phyloP scores from a whole-genome alignment of 306 rosid species.

The Vigna trinervia region DNA sequence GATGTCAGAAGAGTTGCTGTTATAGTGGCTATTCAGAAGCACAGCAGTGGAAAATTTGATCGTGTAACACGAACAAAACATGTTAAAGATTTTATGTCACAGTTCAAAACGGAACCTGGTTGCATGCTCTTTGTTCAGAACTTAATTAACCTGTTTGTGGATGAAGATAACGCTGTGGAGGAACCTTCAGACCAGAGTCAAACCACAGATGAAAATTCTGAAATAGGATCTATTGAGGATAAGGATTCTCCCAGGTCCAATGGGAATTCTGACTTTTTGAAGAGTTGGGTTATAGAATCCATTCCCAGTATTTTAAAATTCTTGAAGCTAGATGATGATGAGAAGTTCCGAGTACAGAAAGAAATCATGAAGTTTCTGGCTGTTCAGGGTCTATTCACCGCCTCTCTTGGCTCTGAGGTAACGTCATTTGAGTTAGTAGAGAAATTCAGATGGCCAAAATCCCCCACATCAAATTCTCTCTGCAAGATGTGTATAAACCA shows the following conservation, averaged over 20 bases:
- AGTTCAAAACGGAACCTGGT: slow-evolving; percentile 80
- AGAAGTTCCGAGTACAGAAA: slow-evolving; percentile 72
- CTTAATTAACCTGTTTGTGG: slow-evolving; percentile 77
- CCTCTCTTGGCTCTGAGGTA: slow-evolving; percentile 92
- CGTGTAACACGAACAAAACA: slow-evolving; percentile 66
- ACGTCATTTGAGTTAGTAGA: slow-evolving; percentile 92
- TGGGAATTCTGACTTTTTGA: slow-evolving; percentile 79
- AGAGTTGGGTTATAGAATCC: slow-evolving; percentile 92
- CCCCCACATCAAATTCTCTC: slow-evolving; percentile 80
- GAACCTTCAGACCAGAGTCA: slow-evolving; percentile 99
- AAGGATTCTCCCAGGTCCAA: slow-evolving; percentile 65
- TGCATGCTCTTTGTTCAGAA: slow-evolving; percentile 89
- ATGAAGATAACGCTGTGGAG: slow-evolving; percentile 77
- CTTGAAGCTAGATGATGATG: slow-evolving; percentile 70
- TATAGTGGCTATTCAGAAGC: slow-evolving; percentile 90
- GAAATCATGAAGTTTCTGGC: slow-evolving; percentile 91
- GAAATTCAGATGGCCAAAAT: slow-evolving; percentile 94
- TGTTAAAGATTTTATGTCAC: slow-evolving; percentile 82
- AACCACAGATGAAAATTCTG: slow-evolving; percentile 97
- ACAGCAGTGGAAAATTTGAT: slow-evolving; percentile 89
- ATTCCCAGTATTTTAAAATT: slow-evolving; percentile 78
- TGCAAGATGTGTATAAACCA: slow-evolving; percentile 92
- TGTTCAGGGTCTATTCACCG: slow-evolving; percentile 89
- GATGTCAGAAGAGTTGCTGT: slow-evolving; percentile 87
- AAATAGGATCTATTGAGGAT: slow-evolving; percentile 83